Evolutionary conservation across 2,329 filamentous ascomycete genomes (phyloP).

Genomic region (Colletotrichum melonis): DNA sequence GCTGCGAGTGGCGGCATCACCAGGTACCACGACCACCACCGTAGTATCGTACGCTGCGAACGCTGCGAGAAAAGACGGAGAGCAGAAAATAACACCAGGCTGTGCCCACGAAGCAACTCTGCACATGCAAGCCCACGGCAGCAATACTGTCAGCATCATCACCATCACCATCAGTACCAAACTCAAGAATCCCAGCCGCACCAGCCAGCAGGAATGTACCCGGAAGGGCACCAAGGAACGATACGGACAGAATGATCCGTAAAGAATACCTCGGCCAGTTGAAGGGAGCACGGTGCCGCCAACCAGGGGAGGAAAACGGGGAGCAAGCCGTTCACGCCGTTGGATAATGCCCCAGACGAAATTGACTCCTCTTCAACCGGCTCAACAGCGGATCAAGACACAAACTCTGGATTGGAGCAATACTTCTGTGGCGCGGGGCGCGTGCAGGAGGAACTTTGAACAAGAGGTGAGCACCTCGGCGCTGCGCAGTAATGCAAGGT

Average conservation of each 20-base stretch:
- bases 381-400: constrained; percentile 2
- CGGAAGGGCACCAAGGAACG: not conserved
- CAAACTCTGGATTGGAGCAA: constrained; percentile 21
- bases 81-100: not conserved
- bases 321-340: constrained; percentile 18
- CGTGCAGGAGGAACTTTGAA: constrained; percentile 27
- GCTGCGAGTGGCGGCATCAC: constrained; percentile 12
- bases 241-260: not conserved
- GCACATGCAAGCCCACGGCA: not conserved
- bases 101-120: constrained; percentile 6
- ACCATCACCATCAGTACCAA: not conserved
- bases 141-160: not conserved
- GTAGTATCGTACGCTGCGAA: not conserved
- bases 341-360: not conserved
- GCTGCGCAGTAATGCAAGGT: not conserved
- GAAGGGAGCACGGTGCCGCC: constrained; percentile 1
- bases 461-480: constrained; percentile 9
- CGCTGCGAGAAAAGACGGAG: not conserved
- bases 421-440: constrained; percentile 16
- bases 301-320: not conserved
- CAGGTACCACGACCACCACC: not conserved
- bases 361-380: not conserved
- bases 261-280: constrained; percentile 6
- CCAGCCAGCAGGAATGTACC: not conserved
- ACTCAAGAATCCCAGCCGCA: not conserved